These are phyloP conservation scores for Rhodotorula sp. DNA, from an alignment of 1,284 basidiomycete species.

Conservation along the genomic window DNA sequence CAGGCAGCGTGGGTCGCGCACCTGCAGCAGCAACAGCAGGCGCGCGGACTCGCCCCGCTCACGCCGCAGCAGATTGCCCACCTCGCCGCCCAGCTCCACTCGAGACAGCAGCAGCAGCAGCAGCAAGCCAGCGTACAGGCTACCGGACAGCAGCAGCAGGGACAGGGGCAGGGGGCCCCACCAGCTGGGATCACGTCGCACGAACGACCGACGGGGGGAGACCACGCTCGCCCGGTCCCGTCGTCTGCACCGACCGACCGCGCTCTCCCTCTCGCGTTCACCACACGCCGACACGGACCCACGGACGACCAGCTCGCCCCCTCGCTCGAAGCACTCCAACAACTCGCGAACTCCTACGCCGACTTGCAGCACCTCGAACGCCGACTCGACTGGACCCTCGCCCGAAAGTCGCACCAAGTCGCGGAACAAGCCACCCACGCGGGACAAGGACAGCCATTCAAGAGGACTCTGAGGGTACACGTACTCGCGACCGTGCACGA, in stretches of 20 bases:
- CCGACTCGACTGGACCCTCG: conserved; percentile 92
- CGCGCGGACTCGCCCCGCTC: not conserved
- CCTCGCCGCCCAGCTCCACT: not conserved
- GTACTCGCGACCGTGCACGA: conserved; percentile 82
- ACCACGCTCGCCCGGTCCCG: conserved; percentile 22
- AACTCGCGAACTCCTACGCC: conserved; percentile 57
- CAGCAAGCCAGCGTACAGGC: not conserved
- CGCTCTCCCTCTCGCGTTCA: conserved; percentile 21
- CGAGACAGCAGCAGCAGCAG: not conserved
- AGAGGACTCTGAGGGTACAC: conserved; percentile 82
- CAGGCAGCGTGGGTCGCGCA: not conserved
- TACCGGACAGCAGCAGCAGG: not conserved
- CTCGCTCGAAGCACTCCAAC: conserved; percentile 28
- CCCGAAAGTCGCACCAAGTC: conserved; percentile 83
- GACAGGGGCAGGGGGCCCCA: not conserved
- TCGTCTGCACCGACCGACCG: conserved; percentile 4
- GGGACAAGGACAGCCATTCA: conserved; percentile 54
- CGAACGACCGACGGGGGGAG: conserved; percentile 26
- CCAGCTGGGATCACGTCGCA: not conserved
- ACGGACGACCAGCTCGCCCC: conserved; percentile 3
- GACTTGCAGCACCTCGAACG: conserved; percentile 83
- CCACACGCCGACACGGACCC: not conserved
- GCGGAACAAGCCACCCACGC: conserved; percentile 64
- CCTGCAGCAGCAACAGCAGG: conserved; percentile 1
- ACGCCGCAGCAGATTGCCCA: not conserved